Base-by-base conservation (phyloP, 2,329 filamentous ascomycete genomes). In the Allantophomopsis cytisporea region DNA sequence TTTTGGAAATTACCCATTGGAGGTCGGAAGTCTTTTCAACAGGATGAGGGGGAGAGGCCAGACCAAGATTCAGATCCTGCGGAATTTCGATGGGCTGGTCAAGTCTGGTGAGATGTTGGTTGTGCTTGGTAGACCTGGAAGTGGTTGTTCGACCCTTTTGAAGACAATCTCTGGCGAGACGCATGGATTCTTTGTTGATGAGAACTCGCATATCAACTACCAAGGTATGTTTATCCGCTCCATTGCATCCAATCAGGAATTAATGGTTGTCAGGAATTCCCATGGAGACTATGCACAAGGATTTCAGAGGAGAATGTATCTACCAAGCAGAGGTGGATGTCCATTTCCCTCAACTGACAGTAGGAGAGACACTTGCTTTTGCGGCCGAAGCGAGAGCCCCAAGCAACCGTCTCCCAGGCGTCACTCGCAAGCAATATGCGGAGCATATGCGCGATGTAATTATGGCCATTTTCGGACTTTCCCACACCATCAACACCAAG, bases 321-420 rank as follows among this genome's bases (percentile, higher is more conserved):
- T 86, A 86, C 54, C 84, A 84, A 46, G 77, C 83, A 12, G 83
- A 88, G 59, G 66, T 70, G 14, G 80, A 85, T 52, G 69, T 78
- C 30, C 83, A 87, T 55, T 87, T 86, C 46, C 76, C 83, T 0
- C 75, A 80, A 12, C 61, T 89, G 12, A 83, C 77, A 0, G 81
- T 88, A 14, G 76, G 79, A 1, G 69, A 85, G 45, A 88, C 83
- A 0, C 64, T 89, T 1, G 68, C 75, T 36, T 87, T 88, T 50
- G 83, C 83, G 0, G 68, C 83, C 2, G 71, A 75, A 33, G 74
- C 76, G 1, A 67, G 80, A 37, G 81, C 80, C 0, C 81, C 81
- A 0, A 69, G 73, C 1, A 69, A 77, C 39, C 58, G 60, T 13
- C 66, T 79, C n/a, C 63, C 72, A 12, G 76, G 71, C 13, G 73